Percentiles rank a stretch among this genome's conserved stretches.
phyloP scores from a whole-genome alignment of 1,139 yeast species.

The Scheffersomyces titani region DNA sequence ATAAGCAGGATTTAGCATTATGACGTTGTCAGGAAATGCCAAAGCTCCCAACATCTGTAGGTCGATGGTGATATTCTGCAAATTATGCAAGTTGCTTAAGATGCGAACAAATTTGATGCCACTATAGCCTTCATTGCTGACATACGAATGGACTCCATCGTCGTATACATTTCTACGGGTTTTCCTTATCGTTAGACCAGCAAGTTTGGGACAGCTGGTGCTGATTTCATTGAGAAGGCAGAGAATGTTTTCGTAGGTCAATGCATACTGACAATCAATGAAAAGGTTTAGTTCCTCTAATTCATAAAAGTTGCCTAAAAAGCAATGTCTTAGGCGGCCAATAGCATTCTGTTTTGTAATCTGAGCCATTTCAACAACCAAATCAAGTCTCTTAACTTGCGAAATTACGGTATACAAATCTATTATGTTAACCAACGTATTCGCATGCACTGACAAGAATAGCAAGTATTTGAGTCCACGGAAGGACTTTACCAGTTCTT shows the following conservation, averaged over 20 bases:
- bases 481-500: background rate
- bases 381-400: constrained; percentile 22
- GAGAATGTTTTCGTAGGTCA: constrained; percentile 17
- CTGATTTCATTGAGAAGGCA: constrained; percentile 13
- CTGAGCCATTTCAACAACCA: constrained; percentile 26
- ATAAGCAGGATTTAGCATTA: background rate
- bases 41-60: constrained; percentile 11
- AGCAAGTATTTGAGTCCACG: constrained; percentile 5
- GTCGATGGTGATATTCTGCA: constrained; percentile 13
- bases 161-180: constrained; percentile 12
- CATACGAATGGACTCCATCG: constrained; percentile 7
- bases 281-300: constrained; percentile 21
- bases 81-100: background rate
- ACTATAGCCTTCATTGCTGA: constrained; percentile 5
- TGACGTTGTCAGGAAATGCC: background rate
- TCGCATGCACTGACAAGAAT: constrained; percentile 20
- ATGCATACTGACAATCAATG: constrained; percentile 14
- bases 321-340: background rate
- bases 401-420: constrained; percentile 6
- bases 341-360: constrained; percentile 10
- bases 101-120: constrained; percentile 5
- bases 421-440: constrained; percentile 13
- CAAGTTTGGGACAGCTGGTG: constrained; percentile 8
- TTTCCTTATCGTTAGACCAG: constrained; percentile 15
- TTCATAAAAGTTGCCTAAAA: background rate